Base-by-base conservation (phyloP, 2,329 filamentous ascomycete genomes). In the Thelonectria blattea region DNA sequence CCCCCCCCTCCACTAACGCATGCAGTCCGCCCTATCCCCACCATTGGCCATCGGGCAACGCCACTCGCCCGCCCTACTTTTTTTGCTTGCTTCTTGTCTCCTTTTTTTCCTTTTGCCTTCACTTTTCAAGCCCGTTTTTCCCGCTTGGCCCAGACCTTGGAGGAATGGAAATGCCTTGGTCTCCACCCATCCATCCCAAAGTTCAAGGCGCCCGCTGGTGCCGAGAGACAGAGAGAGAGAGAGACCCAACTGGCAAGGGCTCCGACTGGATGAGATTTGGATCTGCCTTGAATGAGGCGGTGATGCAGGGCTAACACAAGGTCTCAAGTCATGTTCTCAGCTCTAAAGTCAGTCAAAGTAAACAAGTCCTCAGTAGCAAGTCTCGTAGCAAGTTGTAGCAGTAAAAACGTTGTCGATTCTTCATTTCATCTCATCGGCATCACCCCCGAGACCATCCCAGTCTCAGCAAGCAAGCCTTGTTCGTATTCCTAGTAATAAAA, bases 1-100 rank as follows among this genome's bases (percentile, higher is more conserved):
- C n/a, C n/a, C n/a, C n/a, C n/a, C n/a, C n/a, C n/a, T 53, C 51
- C 42, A 15, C 61, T 59, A 64, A 62, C 57, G 65, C 63, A 68
- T 71, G 65, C 68, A 68, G 69, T 71, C 70, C 69, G 69, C 69
- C 69, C 62, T 68, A 51, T 55, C 55, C 27, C 46, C 49, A 17
- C 57, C 58, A 69, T 68, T 71, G 68, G 68, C 51, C 63, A 18
- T 39, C 42, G n/a, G 27, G 39, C 37, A 32, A 22, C 56, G 56
- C 60, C 60, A 62, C 60, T n/a, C 48, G 48, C 48, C 43, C 60
- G 60, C 54, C 56, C 51, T 61, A 12, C 50, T 55, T 60, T 60
- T 45, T 45, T n/a, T 24, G 46, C 32, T 45, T n/a, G 3, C 22
- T 24, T 30, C 27, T 30, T 20, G 15, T 45, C 18, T n/a, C 15